Evolutionary conservation across 2,329 filamentous ascomycete species (phyloP).

Genomic region (Neonectria magnoliae): DNA sequence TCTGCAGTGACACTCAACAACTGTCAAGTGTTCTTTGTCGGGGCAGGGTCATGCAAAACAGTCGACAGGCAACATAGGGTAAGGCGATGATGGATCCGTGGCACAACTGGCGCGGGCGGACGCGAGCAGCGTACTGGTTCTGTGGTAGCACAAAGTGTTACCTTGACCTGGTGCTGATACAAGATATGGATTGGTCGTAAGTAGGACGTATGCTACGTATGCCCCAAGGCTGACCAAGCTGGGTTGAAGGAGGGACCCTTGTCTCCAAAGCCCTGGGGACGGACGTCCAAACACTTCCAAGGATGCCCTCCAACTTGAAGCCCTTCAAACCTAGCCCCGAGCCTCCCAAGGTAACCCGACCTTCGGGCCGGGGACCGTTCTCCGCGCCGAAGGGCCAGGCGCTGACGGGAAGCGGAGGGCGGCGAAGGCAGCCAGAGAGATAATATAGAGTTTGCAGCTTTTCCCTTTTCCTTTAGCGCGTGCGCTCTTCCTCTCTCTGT

Average conservation of each 20-base stretch:
- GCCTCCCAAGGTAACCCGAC: constrained; percentile 11
- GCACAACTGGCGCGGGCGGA: neutral
- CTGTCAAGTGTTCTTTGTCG: neutral
- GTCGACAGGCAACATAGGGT: neutral
- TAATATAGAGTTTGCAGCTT: constrained; percentile 20
- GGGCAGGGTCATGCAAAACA: neutral
- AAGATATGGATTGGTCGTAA: neutral
- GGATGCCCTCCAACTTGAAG: no score
- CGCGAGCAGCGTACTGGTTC: neutral
- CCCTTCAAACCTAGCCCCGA: neutral
- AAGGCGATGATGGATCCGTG: neutral
- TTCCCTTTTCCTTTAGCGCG: neutral
- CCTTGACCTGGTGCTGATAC: neutral
- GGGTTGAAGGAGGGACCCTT: neutral
- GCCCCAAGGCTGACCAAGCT: neutral
- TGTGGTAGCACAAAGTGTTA: neutral
- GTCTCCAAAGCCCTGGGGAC: neutral
- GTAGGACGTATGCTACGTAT: neutral
- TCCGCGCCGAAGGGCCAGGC: constrained; percentile 25
- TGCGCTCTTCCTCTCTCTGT: neutral
- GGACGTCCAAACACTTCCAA: no score
- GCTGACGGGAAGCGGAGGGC: neutral
- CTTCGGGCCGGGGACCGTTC: constrained; percentile 25
- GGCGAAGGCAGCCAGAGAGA: neutral
- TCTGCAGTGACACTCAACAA: neutral